A percentile compares a stretch with the other conserved stretches of the same genome.
Conservation (phyloP, 768 basidiomycete species). For the Serendipita vermifera region DNA sequence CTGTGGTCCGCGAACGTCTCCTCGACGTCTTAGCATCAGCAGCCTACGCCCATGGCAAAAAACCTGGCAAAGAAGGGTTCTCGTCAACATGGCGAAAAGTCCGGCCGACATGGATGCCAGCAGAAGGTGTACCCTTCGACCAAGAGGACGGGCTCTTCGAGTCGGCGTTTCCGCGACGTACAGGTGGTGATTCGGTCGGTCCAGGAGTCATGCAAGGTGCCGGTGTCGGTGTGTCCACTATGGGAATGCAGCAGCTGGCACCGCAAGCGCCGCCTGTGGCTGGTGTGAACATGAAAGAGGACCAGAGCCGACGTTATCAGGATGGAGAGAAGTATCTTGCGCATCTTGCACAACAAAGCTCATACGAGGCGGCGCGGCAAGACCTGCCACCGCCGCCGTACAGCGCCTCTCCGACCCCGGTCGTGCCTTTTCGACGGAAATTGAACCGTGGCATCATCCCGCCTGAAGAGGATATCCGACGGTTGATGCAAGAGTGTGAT, state of each 20-base stretch:
- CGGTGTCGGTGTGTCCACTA: neutral
- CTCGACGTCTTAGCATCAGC: slow-evolving; percentile 74
- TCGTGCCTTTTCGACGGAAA: slow-evolving; percentile 10
- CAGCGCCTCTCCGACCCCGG: neutral
- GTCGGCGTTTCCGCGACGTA: slow-evolving; percentile 19
- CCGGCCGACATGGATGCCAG: slow-evolving; percentile 68
- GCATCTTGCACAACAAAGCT: too few relatives aligned
- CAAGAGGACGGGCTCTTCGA: slow-evolving; percentile 69
- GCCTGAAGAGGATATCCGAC: slow-evolving; percentile 69
- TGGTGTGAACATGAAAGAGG: too few relatives aligned
- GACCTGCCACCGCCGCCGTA: slow-evolving; percentile 19
- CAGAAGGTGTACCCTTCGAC: slow-evolving; percentile 54
- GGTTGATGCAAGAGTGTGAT: slow-evolving; percentile 74
- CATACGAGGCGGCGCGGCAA: too few relatives aligned
- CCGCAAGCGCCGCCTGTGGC: slow-evolving; percentile 2
- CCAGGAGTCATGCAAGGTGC: too few relatives aligned
- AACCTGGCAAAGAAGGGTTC: slow-evolving; percentile 39
- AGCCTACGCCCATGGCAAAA: slow-evolving; percentile 47
- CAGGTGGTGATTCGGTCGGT: too few relatives aligned
- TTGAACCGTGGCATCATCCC: slow-evolving; percentile 41
- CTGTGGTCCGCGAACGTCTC: slow-evolving; percentile 69
- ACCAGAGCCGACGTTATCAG: too few relatives aligned
- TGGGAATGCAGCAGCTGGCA: neutral
- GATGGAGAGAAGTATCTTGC: slow-evolving; percentile 1
- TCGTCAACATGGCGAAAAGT: slow-evolving; percentile 67